These are phyloP conservation scores for Ogataea saltuana DNA, from an alignment of 805 yeast species.

Conservation along the genomic window DNA sequence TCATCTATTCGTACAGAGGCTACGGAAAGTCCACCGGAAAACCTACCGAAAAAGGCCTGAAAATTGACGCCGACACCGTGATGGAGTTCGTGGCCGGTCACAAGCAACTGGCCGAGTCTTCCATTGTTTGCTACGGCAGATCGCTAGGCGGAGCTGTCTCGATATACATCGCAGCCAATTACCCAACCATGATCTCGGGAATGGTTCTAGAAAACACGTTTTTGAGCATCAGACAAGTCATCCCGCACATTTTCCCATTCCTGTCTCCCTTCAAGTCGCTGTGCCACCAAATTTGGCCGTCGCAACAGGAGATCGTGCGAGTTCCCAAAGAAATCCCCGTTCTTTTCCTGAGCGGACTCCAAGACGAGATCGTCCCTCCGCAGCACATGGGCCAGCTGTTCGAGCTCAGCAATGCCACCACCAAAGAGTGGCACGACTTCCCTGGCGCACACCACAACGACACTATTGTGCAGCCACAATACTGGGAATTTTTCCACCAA, in stretches of 20 bases:
- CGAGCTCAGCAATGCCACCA: conserved; percentile 48
- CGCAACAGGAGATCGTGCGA: conserved; percentile 56
- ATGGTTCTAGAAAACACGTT: conserved; percentile 87
- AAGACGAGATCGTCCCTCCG: conserved; percentile 93
- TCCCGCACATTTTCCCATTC: conserved; percentile 74
- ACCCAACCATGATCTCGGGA: conserved; percentile 54
- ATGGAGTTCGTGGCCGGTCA: conserved; percentile 58
- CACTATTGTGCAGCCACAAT: conserved; percentile 70
- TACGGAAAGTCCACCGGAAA: conserved; percentile 80
- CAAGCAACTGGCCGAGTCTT: conserved; percentile 50
- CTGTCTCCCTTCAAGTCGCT: conserved; percentile 54
- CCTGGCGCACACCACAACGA: conserved; percentile 77
- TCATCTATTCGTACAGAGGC: conserved; percentile 87
- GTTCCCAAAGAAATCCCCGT: conserved; percentile 61
- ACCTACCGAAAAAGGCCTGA: conserved; percentile 77
- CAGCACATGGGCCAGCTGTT: conserved; percentile 66
- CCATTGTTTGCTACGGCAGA: conserved; percentile 77
- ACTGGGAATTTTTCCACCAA: conserved; percentile 69
- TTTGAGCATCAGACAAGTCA: conserved; percentile 65
- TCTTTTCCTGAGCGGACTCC: conserved; percentile 67
- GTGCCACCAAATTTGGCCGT: conserved; percentile 83
- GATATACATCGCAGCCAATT: conserved; percentile 69
- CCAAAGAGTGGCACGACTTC: conserved; percentile 56
- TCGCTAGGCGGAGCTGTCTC: conserved; percentile 96
- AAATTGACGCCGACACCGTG: conserved; percentile 76